Evolutionary conservation across 257 asterid genomes (phyloP).

Genomic region (Ilex aquifolium): DNA sequence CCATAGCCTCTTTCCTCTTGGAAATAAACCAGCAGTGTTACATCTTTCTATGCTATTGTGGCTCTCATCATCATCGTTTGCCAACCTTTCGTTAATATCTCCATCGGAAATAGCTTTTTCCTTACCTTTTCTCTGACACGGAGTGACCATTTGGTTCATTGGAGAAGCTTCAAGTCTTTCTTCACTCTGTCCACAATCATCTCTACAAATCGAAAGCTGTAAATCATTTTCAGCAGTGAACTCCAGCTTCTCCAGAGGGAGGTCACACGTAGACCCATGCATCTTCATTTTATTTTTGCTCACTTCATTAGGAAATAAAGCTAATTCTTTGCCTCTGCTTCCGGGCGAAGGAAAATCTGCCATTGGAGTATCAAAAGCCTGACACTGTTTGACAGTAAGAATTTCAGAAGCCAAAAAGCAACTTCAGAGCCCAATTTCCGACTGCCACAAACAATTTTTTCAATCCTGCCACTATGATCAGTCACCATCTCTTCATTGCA

Average conservation of each 20-base stretch:
- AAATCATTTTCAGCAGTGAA: conserved; percentile 41
- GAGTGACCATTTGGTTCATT: conserved; percentile 13
- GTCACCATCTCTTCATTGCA: conserved; percentile 9
- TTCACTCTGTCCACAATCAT: conserved; percentile 12
- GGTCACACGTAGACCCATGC: not conserved
- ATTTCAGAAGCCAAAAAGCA: conserved; percentile 16
- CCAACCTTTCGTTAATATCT: conserved; percentile 17
- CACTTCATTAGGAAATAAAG: conserved; percentile 21
- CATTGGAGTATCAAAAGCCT: conserved; percentile 15
- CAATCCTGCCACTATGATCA: conserved; percentile 5
- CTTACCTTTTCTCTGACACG: conserved; percentile 35
- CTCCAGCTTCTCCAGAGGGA: conserved; percentile 22
- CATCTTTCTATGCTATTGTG: conserved; percentile 62
- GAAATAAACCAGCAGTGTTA: conserved; percentile 37
- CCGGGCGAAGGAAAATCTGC: conserved; percentile 8
- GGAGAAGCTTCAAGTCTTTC: conserved; percentile 26
- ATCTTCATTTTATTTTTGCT: conserved; percentile 6
- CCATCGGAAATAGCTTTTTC: conserved; percentile 40
- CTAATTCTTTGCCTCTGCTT: conserved; percentile 30
- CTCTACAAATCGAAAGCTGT: conserved; percentile 8
- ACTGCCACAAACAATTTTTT: conserved; percentile 8
- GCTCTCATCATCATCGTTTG: conserved; percentile 16
- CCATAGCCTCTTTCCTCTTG: conserved; percentile 32
- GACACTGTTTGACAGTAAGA: conserved; percentile 13
- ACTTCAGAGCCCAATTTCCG: conserved; percentile 7